A percentile compares a stretch with the other conserved stretches of the same genome.
These are phyloP conservation scores for Talaromyces sp. DNA, from an alignment of 2,329 filamentous ascomycete genomes.

Conservation along the genomic window DNA sequence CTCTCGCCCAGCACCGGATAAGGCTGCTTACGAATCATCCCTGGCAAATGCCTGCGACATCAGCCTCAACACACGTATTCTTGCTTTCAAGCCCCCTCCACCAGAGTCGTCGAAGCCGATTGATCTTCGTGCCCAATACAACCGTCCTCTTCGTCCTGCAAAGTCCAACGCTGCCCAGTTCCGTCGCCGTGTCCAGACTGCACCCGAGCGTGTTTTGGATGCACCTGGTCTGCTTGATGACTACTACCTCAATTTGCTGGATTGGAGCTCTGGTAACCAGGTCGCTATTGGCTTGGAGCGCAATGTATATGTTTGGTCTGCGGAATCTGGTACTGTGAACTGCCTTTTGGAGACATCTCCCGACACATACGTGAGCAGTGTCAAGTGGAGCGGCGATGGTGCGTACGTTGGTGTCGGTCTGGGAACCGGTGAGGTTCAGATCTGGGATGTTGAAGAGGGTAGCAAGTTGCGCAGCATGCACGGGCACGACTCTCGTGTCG, in stretches of 20 bases:
- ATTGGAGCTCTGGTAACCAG: constrained; percentile 98
- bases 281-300: constrained; percentile 97
- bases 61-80: constrained; percentile 89
- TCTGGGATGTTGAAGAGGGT: constrained; percentile 96
- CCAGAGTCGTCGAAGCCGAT: constrained; percentile 98
- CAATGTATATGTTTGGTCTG: constrained; percentile 98
- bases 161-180: constrained; percentile 78
- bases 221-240: constrained; percentile 95
- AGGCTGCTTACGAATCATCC: constrained; percentile 88
- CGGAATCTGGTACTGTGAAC: constrained; percentile 85
- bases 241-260: constrained; percentile 97
- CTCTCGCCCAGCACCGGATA: constrained; percentile 80
- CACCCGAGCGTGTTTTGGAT: constrained; percentile 93
- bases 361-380: constrained; percentile 95
- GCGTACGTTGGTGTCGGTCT: constrained; percentile 95
- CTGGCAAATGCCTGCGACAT: constrained; percentile 90
- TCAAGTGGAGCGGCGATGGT: constrained; percentile 98
- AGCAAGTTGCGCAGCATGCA: constrained; percentile 98
- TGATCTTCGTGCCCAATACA: constrained; percentile 96
- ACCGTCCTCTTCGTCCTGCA: constrained; percentile 84
- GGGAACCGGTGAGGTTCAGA: constrained; percentile 94
- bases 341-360: constrained; percentile 83
- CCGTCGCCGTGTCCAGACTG: constrained; percentile 87
- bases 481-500: constrained; percentile 93
- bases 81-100: constrained; percentile 97